Base-by-base conservation (phyloP, 768 basidiomycete genomes). In the Xanthoconium stramineum region DNA sequence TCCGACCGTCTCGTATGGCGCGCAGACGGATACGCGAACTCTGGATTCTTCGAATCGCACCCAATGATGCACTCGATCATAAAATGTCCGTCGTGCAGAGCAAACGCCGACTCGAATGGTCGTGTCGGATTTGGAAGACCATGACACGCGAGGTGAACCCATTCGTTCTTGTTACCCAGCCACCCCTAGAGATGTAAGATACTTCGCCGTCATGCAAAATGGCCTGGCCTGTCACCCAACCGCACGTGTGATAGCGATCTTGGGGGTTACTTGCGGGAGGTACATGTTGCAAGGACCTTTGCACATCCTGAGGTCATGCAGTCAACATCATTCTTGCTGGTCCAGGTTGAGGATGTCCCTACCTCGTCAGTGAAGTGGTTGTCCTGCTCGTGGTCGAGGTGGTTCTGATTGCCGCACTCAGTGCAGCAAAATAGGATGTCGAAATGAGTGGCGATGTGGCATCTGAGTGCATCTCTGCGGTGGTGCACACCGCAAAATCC, bases 361-460 rank as follows among this genome's bases (percentile, higher is more conserved):
- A 67, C 66, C 55, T 10, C 19, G 1, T 62, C 65, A 14, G 45
- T 65, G 47, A 1, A 69, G 11, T 8, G 3, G 33, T 11, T 1
- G n/a, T n/a, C n/a, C n/a, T n/a, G n/a, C n/a, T n/a, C n/a, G n/a
- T n/a, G n/a, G n/a, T n/a, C n/a, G n/a, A n/a, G n/a, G n/a, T 0
- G 1, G 28, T 37, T 3, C 2, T 35, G 45, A 17, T 19, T 46
- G 1, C 45, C 45, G 24, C 45, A 46, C 29, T 17, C 29, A 4
- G 15, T 7, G 45, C 29, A 32, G 7, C 36, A 5, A 37, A 11
- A 8, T 11, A 13, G 14, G 8, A 8, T 3, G n/a, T 5, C n/a
- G 29, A 17, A 5, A 29, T 37, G 47, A 17, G 36, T 28, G 20
- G 0, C 8, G 14, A 37, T 37, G 47, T 48, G 47, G 6, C 24